phyloP scores from a whole-genome alignment of 1,284 basidiomycete species.

The Gomphus sp. region DNA sequence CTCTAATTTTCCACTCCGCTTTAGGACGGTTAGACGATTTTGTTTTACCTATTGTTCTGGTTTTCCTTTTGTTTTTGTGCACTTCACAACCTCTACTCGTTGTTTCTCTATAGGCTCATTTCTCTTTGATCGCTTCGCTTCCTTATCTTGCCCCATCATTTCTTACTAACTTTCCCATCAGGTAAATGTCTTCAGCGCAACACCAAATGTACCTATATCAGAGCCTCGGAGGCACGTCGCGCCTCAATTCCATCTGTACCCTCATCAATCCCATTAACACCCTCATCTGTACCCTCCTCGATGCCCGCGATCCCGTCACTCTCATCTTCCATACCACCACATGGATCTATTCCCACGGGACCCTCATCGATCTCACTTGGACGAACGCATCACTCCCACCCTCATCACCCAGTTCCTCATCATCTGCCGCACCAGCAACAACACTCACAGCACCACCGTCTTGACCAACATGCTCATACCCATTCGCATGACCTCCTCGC shows the following conservation, averaged over 20 bases:
- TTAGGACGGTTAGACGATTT: neutral
- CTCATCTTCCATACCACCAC: neutral
- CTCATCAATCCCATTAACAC: conserved; percentile 39
- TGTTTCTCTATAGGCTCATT: no score
- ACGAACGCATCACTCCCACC: neutral
- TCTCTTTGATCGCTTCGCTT: no score
- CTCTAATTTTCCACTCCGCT: neutral
- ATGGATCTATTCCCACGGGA: conserved; percentile 22
- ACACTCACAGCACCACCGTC: neutral
- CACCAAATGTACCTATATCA: conserved; percentile 73
- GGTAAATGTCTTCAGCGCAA: conserved; percentile 74
- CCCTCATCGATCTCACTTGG: neutral
- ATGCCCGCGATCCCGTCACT: conserved; percentile 22
- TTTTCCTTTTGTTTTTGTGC: neutral
- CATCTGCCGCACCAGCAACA: neutral
- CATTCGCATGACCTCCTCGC: neutral
- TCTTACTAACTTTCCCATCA: conserved; percentile 20
- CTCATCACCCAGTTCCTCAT: neutral
- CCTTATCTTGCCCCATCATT: no score
- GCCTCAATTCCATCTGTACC: conserved; percentile 47
- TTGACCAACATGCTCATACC: neutral
- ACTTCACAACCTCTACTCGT: no score
- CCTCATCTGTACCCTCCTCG: neutral
- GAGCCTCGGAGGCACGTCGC: conserved; percentile 44
- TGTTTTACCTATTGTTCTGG: neutral